Evolutionary conservation across 179 eudicot genomes (phyloP), one percentile per base, ranked within the genome.

Genomic region (Nepenthes alata): DNA sequence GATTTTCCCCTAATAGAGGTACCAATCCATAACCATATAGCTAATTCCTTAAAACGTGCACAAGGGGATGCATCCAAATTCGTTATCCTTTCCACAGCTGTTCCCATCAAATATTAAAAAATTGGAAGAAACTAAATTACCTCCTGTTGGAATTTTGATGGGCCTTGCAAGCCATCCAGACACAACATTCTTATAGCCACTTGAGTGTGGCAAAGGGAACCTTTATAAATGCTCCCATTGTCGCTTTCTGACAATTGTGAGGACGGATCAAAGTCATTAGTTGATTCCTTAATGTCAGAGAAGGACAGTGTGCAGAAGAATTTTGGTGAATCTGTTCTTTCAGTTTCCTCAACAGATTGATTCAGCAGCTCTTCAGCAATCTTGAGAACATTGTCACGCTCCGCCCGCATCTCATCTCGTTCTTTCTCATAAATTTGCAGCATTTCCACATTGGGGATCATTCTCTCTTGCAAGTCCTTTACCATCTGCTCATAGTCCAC

Each of bases 211-310:
- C 85, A 81, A 66, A 91, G 75, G 51, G 72, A 47, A 44, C 91
- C 91, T 74, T 61, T 80, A 69, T 78, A 88, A 37, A 82, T 75
- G 77, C 72, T 78, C 58, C 96, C 89, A 69, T 72, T 73, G 64
- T 85, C 96, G 49, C 87, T 91, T 71, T 84, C 89, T 60, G 91
- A 83, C 55, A 88, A 74, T 72, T 74, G 87, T 61, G 78, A 66
- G 50, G 74, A 65, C 34, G 72, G 76, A 65, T 83, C 79, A 70
- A 84, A 91, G 59, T 72, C 73, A 41, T 38, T 41, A n/a, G 97
- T 88, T 0, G 83, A 85, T 75, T 78, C 78, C 75, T 85, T 65
- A 47, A 91, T 81, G 69, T 91, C 96, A 1, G 76, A 45, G 66
- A 81, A 83, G 44, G 79, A 77, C 52, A 85, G 73, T 53, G 78